A percentile compares a stretch with the other conserved stretches of the same genome.
Conservation (phyloP, 108 stramenopile species). For the Conticribra weissflogii region DNA sequence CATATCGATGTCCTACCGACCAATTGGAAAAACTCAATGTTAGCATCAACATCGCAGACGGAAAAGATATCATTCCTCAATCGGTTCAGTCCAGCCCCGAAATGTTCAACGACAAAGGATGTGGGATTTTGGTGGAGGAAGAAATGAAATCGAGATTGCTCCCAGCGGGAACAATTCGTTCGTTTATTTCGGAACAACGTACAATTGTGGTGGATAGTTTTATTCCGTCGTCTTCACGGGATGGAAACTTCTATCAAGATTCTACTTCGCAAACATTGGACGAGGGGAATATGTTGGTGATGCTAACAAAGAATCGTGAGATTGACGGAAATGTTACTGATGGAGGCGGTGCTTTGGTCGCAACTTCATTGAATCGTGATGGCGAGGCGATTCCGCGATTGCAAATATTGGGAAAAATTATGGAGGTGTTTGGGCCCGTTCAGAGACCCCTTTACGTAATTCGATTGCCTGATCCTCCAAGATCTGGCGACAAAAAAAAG, state of each 20-base stretch:
- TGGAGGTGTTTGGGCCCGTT: slow-evolving; percentile 90
- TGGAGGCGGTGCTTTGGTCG: neutral
- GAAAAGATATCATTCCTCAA: neutral
- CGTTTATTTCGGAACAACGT: slow-evolving; percentile 64
- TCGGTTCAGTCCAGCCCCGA: too few relatives aligned
- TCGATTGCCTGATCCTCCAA: slow-evolving; percentile 52
- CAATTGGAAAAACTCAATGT: slow-evolving; percentile 60
- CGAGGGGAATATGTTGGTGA: slow-evolving; percentile 72
- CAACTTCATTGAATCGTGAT: slow-evolving; percentile 20
- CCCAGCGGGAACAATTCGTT: slow-evolving; percentile 66
- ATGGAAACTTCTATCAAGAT: slow-evolving; percentile 2
- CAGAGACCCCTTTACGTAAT: slow-evolving; percentile 82
- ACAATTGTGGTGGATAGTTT: slow-evolving; percentile 76
- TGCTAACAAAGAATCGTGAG: slow-evolving; percentile 14
- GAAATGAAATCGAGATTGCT: slow-evolving; percentile 20
- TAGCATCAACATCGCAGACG: slow-evolving; percentile 23
- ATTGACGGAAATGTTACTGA: neutral
- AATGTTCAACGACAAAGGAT: slow-evolving; percentile 3
- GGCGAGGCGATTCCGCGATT: neutral
- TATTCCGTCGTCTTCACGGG: slow-evolving; percentile 5
- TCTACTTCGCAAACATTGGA: slow-evolving; percentile 46
- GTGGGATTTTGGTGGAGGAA: slow-evolving; percentile 6
- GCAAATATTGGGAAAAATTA: slow-evolving; percentile 66
- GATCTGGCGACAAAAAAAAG: slow-evolving; percentile 1
- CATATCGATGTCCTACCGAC: slow-evolving; percentile 58